Conservation (phyloP, 192 early-diverging fungal species). For the Chytriomyces sp. region DNA sequence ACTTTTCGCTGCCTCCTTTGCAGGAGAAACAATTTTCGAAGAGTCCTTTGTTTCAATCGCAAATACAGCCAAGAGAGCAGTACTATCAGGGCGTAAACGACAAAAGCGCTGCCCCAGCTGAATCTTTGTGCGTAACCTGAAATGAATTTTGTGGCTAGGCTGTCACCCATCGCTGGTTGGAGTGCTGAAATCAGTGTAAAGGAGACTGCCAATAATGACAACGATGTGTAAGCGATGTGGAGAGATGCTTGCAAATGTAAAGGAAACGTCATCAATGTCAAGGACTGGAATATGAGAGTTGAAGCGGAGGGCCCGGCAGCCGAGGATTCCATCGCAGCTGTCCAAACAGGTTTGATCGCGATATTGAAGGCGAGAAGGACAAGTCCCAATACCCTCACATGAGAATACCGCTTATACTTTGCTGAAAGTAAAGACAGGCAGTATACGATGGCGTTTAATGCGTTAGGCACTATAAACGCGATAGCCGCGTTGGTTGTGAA, state of each 20-base stretch:
- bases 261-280: conserved; percentile 21
- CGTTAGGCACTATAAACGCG: conserved; percentile 2
- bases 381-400: not conserved
- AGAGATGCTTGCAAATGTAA: not conserved
- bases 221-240: not conserved
- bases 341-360: conserved; percentile 1
- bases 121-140: not conserved
- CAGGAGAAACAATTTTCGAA: conserved; percentile 11
- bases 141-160: not conserved
- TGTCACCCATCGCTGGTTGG: not conserved
- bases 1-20: not conserved
- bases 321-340: not conserved
- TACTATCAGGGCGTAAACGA: not conserved
- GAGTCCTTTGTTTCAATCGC: not conserved
- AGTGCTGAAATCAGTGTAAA: not conserved
- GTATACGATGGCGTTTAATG: not conserved
- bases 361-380: not conserved
- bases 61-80: conserved; percentile 5
- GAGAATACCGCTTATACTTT: not conserved
- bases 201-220: not conserved
- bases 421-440: not conserved
- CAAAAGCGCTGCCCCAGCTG: conserved; percentile 10
- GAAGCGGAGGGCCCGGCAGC: conserved; percentile 13
- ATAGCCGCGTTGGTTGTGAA: not conserved
- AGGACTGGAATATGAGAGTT: conserved; percentile 15